phyloP scores from a whole-genome alignment of 148 eudicot genomes.

The Rhododendron williamsianum region DNA sequence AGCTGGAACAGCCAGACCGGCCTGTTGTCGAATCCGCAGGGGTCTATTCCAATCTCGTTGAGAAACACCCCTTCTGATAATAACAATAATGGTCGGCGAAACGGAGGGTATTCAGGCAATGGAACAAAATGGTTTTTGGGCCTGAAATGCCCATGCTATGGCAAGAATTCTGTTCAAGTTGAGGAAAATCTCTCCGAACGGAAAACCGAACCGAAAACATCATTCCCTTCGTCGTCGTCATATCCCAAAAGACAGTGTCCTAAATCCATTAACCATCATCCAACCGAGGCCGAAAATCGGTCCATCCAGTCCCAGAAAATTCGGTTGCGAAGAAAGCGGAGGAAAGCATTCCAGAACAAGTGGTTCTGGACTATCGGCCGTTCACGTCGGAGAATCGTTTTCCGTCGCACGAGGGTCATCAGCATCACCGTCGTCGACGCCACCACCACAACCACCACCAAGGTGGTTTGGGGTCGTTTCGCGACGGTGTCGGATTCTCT shows the following conservation, averaged over 20 bases:
- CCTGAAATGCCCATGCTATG: slow-evolving; percentile 59
- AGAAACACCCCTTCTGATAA: slow-evolving; percentile 18
- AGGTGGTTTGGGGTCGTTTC: slow-evolving; percentile 15
- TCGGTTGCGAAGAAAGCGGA: neutral
- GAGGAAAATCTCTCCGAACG: slow-evolving; percentile 27
- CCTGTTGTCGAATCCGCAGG: slow-evolving; percentile 51
- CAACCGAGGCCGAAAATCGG: neutral
- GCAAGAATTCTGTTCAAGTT: slow-evolving; percentile 61
- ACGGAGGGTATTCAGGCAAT: slow-evolving; percentile 11
- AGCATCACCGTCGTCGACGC: slow-evolving; percentile 13
- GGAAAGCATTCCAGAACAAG: neutral
- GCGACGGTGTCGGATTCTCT: slow-evolving; percentile 46
- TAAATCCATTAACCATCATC: neutral
- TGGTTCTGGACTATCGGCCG: neutral
- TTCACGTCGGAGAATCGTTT: slow-evolving; percentile 9
- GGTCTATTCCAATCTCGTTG: slow-evolving; percentile 29
- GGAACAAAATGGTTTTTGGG: slow-evolving; percentile 45
- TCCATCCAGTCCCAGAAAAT: neutral
- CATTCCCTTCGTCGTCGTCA: slow-evolving; percentile 1
- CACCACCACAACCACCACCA: neutral
- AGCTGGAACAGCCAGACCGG: slow-evolving; percentile 91
- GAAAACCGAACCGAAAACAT: slow-evolving; percentile 5
- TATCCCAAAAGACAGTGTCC: slow-evolving; percentile 24
- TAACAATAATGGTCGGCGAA: neutral
- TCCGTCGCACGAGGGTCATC: neutral